Conservation (phyloP, 805 yeast genomes). For the Ogataea kodamae region DNA sequence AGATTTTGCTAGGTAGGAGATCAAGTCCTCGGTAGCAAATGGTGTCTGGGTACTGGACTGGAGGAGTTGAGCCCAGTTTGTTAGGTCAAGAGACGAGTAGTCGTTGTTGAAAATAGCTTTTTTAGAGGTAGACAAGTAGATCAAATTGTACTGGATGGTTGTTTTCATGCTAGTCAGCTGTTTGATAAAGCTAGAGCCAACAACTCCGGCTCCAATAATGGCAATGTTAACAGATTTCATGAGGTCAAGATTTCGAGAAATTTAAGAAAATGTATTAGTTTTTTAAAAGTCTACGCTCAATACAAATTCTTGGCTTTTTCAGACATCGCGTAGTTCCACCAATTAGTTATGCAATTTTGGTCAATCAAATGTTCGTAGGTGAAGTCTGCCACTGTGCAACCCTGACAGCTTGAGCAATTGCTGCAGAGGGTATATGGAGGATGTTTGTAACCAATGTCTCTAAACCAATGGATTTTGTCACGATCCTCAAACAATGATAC, state of each 20-base stretch:
- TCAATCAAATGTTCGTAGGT: constrained; percentile 49
- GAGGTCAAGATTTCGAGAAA: constrained; percentile 1
- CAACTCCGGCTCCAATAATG: constrained; percentile 87
- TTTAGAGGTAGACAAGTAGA: constrained; percentile 72
- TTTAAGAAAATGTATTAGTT: constrained; percentile 1
- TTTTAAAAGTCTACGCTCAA: constrained; percentile 7
- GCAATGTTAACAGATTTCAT: constrained; percentile 56
- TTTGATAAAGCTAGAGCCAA: constrained; percentile 84
- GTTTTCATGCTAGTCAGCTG: constrained; percentile 67
- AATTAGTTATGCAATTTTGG: constrained; percentile 73
- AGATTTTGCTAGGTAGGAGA: constrained; percentile 60
- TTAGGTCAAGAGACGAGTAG: constrained; percentile 66
- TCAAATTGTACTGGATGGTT: constrained; percentile 67
- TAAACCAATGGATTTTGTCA: constrained; percentile 74
- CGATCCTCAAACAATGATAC: constrained; percentile 68
- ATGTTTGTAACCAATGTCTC: constrained; percentile 78
- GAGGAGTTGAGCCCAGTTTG: constrained; percentile 52
- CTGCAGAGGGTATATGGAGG: constrained; percentile 52
- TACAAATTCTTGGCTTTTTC: constrained; percentile 25
- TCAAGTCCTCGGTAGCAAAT: constrained; percentile 54
- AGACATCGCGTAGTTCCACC: constrained; percentile 51
- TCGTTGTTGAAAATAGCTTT: constrained; percentile 66
- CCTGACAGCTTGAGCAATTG: constrained; percentile 65
- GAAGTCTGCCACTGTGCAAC: constrained; percentile 55
- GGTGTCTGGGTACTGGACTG: constrained; percentile 45